Evolutionary conservation across 257 asterid genomes (phyloP).

Genomic region (Nicotiana obtusifolia): DNA sequence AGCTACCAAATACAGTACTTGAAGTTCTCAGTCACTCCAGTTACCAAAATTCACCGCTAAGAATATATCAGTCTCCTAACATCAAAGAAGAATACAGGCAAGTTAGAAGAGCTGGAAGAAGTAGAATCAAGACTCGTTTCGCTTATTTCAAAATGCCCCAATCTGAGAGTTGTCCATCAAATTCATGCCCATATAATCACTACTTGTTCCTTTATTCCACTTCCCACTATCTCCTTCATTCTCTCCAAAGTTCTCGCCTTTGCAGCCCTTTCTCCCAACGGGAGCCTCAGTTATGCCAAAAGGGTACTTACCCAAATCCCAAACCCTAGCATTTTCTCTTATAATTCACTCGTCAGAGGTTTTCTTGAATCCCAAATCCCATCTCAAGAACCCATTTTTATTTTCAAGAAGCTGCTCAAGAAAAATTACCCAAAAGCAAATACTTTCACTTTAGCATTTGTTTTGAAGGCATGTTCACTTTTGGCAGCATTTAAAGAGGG

Average conservation of each 20-base stretch:
- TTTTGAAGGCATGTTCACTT: conserved; percentile 53
- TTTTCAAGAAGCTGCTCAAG: conserved; percentile 36
- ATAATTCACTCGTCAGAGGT: conserved; percentile 62
- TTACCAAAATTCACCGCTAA: too few species aligned
- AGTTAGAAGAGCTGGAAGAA: conserved; percentile 22
- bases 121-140: conserved; percentile 46
- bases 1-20: too few species aligned
- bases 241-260: conserved; percentile 60
- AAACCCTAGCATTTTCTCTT: conserved; percentile 41
- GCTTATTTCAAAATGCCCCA: conserved; percentile 55
- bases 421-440: conserved; percentile 38
- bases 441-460: conserved; percentile 62
- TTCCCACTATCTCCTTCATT: conserved; percentile 31
- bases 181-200: conserved; percentile 58
- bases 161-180: conserved; percentile 51
- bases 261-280: conserved; percentile 43
- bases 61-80: not conserved
- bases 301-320: conserved; percentile 41
- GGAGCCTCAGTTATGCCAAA: conserved; percentile 44
- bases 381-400: conserved; percentile 38
- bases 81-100: not conserved
- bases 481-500: conserved; percentile 48
- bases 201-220: conserved; percentile 33
- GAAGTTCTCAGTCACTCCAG: too few species aligned
- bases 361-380: conserved; percentile 20